Percentiles rank a stretch among this genome's conserved stretches.
These are phyloP conservation scores for Eimeria acervulina DNA, from an alignment of 169 alveolate species.

Conservation along the genomic window DNA sequence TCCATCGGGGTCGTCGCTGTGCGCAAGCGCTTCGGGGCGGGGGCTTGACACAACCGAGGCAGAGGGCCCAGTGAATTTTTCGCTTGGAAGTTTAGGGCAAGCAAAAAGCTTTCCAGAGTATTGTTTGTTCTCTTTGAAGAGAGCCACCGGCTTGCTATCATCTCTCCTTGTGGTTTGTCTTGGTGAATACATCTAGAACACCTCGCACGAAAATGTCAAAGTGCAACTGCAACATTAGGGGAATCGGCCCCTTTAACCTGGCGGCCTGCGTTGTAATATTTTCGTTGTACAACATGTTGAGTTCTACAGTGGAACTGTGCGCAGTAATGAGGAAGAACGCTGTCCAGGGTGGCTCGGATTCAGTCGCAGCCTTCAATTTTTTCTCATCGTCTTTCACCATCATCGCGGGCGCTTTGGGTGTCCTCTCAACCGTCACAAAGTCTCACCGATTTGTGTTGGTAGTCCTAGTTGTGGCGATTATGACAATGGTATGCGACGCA, in stretches of 20 bases:
- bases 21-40: neutral
- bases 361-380: constrained; percentile 53
- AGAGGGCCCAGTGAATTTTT: neutral
- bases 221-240: constrained; percentile 52
- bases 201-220: neutral
- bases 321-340: neutral
- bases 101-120: neutral
- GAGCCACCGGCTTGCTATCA: neutral
- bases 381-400: constrained; percentile 76
- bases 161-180: neutral
- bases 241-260: constrained; percentile 70
- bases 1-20: neutral
- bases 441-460: constrained; percentile 62
- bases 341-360: neutral
- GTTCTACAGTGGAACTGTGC: constrained; percentile 80
- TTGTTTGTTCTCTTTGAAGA: neutral
- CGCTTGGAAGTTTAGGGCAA: neutral
- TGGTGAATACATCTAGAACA: neutral
- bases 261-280: constrained; percentile 77
- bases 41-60: neutral
- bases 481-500: constrained; percentile 71
- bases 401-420: constrained; percentile 78
- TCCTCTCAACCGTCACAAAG: constrained; percentile 72
- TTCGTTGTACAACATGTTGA: constrained; percentile 73
- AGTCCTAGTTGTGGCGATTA: constrained; percentile 62